Base-by-base conservation (phyloP, 1,284 basidiomycete species). In the Apiotrichum domesticum region DNA sequence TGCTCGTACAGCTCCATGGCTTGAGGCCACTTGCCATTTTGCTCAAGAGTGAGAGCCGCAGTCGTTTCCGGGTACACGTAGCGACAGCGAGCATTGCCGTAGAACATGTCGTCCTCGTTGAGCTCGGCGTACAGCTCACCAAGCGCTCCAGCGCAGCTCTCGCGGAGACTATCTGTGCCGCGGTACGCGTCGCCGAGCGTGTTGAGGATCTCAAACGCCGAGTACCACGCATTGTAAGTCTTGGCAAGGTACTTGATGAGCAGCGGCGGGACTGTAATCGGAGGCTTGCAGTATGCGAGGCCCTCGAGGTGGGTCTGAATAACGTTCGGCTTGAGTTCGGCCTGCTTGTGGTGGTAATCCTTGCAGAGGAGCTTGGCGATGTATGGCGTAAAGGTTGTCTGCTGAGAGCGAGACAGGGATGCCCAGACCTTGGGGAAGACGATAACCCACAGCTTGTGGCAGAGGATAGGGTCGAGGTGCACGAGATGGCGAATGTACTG, bases 21-120 rank as follows among this genome's bases (percentile, higher is more conserved):
- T 70, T 95, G 87, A 39, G 89, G 87, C 94, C 95, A 98, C 82
- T 96, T 87, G 14, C 97, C 96, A 62, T 90, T 91, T 76, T 99
- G 96, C 78, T 99, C 97, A 68, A 88, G 93, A 4, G 92, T 87
- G 53, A 99, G 82, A 4, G 88, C 93, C 15, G 88, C 84, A 63
- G 97, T 97, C 4, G 94, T 98, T 69, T 99, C 96, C 7, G 83
- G 78, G 67, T 92, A 92, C 40, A 93, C 81, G 61, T 86, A 88
- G 29, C 95, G 87, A 54, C 89, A 84, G 35, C 96, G 84, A 87
- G 96, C 98, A 33, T 98, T 79, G 5, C 96, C 96, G 73, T 99
- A 96, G 76, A 98, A 98, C 78, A 97, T 84, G 75, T 98, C 97
- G 62, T 97, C 94, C 77, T 99, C 96, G 14, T 86, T 86, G 42